These are phyloP conservation scores for Syzygium grande DNA, from an alignment of 345 rosid species.

Conservation along the genomic window DNA sequence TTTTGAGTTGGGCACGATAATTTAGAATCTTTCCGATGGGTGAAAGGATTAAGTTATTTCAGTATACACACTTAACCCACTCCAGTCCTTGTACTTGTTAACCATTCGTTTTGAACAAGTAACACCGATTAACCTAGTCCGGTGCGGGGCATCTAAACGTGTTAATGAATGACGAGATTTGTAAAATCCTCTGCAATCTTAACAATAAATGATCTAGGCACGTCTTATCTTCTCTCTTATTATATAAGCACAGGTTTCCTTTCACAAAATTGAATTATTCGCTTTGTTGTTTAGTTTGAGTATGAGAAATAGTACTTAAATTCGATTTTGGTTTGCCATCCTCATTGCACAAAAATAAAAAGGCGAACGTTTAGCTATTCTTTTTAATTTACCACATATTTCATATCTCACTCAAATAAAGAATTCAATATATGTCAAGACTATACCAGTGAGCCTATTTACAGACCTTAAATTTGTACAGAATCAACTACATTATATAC, in stretches of 20 bases:
- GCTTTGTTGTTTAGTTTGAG: neutral
- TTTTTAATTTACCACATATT: neutral
- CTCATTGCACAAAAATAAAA: neutral
- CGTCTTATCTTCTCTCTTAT: neutral
- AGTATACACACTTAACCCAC: neutral
- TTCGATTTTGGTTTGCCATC: neutral
- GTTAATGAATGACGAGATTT: neutral
- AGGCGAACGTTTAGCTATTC: neutral
- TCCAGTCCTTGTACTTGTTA: neutral
- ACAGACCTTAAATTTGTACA: neutral
- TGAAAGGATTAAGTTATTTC: neutral
- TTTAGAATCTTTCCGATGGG: neutral
- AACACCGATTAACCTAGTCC: neutral
- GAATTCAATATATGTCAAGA: neutral
- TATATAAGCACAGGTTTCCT: neutral
- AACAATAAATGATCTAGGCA: neutral
- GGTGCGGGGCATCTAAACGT: neutral
- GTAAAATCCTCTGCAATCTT: neutral
- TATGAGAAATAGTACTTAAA: neutral
- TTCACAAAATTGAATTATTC: rapidly evolving
- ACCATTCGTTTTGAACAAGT: neutral
- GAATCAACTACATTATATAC: neutral
- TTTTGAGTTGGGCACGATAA: neutral
- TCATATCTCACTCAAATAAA: neutral
- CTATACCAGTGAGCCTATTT: neutral